These are phyloP conservation scores for Globisporangium acanthophoron DNA, from an alignment of 352 stramenopile species.

Conservation along the genomic window DNA sequence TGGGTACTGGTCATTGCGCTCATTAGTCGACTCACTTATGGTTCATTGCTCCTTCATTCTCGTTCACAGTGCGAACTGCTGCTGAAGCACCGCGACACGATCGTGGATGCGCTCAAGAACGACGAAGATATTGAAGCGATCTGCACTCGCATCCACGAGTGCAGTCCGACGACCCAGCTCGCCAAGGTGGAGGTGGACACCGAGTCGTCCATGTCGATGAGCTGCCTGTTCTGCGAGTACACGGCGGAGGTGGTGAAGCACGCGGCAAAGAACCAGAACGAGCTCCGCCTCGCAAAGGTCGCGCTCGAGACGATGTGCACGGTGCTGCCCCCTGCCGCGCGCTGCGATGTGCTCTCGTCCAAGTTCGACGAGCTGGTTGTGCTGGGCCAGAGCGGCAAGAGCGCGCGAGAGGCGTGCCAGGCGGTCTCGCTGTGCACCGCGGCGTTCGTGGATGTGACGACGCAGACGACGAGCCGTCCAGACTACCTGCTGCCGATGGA, in stretches of 20 bases:
- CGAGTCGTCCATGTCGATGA: constrained; percentile 41
- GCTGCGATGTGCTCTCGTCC: constrained; percentile 58
- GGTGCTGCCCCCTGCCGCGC: constrained; percentile 50
- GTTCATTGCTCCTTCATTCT: background rate
- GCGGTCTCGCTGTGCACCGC: constrained; percentile 48
- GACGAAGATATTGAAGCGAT: constrained; percentile 45
- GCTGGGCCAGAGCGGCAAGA: constrained; percentile 55
- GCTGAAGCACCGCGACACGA: constrained; percentile 39
- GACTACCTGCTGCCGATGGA: constrained; percentile 12
- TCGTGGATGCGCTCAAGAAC: constrained; percentile 48
- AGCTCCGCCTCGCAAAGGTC: constrained; percentile 54
- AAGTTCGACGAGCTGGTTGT: constrained; percentile 74
- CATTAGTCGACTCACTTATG: background rate
- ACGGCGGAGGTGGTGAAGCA: constrained; percentile 52
- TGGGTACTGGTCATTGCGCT: background rate
- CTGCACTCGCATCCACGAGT: constrained; percentile 43
- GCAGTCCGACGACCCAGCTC: constrained; percentile 6
- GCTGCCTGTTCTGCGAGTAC: constrained; percentile 79
- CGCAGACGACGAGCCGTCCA: constrained; percentile 16
- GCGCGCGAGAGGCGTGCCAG: constrained; percentile 51
- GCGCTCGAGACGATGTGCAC: constrained; percentile 75
- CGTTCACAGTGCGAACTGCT: constrained; percentile 40
- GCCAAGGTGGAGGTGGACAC: constrained; percentile 10
- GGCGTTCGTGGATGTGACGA: constrained; percentile 25
- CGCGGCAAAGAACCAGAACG: constrained; percentile 39